Evolutionary conservation across 2,329 filamentous ascomycete species (phyloP).

Genomic region (Dissoconium aciculare): DNA sequence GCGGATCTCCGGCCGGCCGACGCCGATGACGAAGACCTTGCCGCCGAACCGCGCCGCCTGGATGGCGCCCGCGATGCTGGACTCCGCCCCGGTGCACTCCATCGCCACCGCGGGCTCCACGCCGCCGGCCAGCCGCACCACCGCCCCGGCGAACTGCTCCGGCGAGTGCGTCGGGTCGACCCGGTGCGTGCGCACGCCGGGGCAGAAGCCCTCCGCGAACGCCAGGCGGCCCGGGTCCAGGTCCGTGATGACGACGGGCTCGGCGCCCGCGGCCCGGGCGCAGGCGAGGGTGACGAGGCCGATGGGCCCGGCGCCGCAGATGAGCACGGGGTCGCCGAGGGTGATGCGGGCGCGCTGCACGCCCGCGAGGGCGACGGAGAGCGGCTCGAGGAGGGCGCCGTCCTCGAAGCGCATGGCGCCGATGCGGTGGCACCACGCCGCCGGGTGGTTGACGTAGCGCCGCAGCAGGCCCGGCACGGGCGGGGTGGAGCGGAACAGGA

Average conservation of each 20-base stretch:
- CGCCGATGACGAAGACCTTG: slow-evolving; percentile 92
- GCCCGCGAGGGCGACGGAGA: slow-evolving; percentile 76
- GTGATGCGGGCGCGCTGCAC: slow-evolving; percentile 68
- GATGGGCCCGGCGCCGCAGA: slow-evolving; percentile 89
- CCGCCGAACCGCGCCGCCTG: slow-evolving; percentile 89
- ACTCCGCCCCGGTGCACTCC: slow-evolving; percentile 92
- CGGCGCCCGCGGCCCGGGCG: slow-evolving; percentile 70
- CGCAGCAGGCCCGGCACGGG: slow-evolving; percentile 75
- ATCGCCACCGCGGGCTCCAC: slow-evolving; percentile 68
- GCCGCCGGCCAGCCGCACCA: slow-evolving; percentile 58
- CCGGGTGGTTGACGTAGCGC: slow-evolving; percentile 88
- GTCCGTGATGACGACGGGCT: slow-evolving; percentile 84
- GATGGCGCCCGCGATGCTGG: slow-evolving; percentile 70
- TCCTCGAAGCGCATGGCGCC: slow-evolving; percentile 83
- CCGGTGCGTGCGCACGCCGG: slow-evolving; percentile 65
- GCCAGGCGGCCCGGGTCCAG: slow-evolving; percentile 73
- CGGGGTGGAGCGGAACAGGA: slow-evolving; percentile 79
- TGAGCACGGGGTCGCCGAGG: slow-evolving; percentile 72
- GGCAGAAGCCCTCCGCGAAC: slow-evolving; percentile 74
- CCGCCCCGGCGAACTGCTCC: slow-evolving; percentile 55
- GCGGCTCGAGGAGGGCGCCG: slow-evolving; percentile 77
- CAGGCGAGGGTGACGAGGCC: slow-evolving; percentile 80
- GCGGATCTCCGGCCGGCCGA: slow-evolving; percentile 88
- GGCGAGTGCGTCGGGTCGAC: slow-evolving; percentile 48
- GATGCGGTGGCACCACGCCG: slow-evolving; percentile 92